Conservation (phyloP, 305 asterid genomes). For the Fraxinus paxiana region DNA sequence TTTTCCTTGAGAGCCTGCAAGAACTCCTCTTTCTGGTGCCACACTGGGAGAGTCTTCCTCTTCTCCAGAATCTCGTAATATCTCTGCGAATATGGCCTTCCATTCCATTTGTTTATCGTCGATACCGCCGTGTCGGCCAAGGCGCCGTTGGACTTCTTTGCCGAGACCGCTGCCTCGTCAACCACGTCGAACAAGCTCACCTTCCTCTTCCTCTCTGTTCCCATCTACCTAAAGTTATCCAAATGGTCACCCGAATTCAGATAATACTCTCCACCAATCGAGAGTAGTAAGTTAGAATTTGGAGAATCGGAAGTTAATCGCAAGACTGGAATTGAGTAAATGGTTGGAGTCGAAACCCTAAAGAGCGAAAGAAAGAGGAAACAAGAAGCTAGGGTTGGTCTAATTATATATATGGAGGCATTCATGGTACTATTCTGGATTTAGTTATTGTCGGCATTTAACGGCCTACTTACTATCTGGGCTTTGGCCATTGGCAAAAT, state of each 20-base stretch:
- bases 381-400: neutral
- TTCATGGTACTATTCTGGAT: neutral
- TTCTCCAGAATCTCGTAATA: slow-evolving; percentile 82
- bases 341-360: neutral
- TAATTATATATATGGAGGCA: neutral
- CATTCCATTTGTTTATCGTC: slow-evolving; percentile 65
- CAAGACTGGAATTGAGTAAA: neutral
- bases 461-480: neutral
- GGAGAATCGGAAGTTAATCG: neutral
- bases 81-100: slow-evolving; percentile 64
- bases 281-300: neutral
- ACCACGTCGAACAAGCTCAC: slow-evolving; percentile 92
- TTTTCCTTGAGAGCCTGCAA: slow-evolving; percentile 56
- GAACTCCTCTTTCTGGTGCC: slow-evolving; percentile 96
- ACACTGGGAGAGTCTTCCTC: slow-evolving; percentile 84
- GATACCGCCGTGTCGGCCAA: slow-evolving; percentile 30
- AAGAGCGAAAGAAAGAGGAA: neutral
- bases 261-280: neutral
- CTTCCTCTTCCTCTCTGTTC: slow-evolving; percentile 95
- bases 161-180: slow-evolving; percentile 57
- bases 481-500: neutral
- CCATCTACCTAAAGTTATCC: slow-evolving; percentile 42
- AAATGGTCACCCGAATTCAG: neutral
- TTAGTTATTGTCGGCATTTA: neutral
- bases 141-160: slow-evolving; percentile 40